phyloP scores from a whole-genome alignment of 176 grass and related monocot species.

The Saccharum officinarum region DNA sequence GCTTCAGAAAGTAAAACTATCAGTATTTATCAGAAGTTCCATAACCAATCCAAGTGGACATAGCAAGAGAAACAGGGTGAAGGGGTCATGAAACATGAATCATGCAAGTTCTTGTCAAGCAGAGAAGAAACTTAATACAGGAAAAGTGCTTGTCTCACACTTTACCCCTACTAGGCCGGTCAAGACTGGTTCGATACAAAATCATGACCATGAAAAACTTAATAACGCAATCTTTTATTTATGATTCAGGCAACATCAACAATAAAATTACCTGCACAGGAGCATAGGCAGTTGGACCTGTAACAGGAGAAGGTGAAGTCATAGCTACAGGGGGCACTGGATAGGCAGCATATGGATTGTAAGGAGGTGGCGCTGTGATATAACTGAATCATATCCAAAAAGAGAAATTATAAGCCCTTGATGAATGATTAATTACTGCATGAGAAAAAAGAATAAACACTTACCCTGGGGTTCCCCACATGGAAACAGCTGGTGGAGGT shows the following conservation, averaged over 20 bases:
- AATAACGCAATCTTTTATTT: not conserved
- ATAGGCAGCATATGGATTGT: constrained; percentile 85
- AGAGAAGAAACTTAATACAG: not conserved
- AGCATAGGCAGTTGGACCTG: constrained; percentile 79
- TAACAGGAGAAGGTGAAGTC: constrained; percentile 65
- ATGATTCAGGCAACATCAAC: constrained; percentile 4
- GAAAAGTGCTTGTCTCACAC: not conserved
- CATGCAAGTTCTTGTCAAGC: not conserved
- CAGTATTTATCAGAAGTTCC: not conserved
- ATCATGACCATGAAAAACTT: not conserved
- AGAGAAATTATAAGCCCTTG: constrained; percentile 12
- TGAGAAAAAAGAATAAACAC: constrained; percentile 22
- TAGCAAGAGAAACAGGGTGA: not conserved
- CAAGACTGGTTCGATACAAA: not conserved
- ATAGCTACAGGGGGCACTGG: constrained; percentile 67
- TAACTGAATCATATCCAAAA: constrained; percentile 54
- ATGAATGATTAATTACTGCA: constrained; percentile 16
- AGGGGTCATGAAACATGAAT: not conserved
- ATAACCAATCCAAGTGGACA: not conserved
- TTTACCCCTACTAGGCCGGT: not conserved
- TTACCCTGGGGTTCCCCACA: constrained; percentile 88
- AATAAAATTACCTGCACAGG: constrained; percentile 78
- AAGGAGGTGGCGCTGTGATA: constrained; percentile 71
- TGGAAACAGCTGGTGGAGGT: constrained; percentile 72
- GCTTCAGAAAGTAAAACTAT: not conserved